Evolutionary conservation across 2,329 filamentous ascomycete genomes (phyloP).

Genomic region (Alternaria triticina): DNA sequence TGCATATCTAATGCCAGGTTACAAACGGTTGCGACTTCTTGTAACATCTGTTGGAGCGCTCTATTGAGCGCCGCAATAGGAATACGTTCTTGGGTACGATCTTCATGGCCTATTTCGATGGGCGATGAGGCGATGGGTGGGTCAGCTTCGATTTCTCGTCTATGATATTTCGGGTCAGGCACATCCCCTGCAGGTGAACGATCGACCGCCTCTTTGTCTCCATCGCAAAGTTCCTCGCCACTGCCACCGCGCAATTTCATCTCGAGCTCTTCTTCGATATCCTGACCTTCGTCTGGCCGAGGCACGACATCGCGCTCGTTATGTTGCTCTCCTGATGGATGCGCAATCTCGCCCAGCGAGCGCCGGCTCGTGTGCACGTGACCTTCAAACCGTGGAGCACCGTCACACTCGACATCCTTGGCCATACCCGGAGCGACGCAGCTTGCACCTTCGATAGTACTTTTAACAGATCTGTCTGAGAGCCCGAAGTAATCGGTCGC

Average conservation of each 20-base stretch:
- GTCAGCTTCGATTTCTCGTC: background rate
- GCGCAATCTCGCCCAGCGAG: background rate
- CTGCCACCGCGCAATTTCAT: background rate
- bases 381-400: background rate
- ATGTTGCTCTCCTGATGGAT: background rate
- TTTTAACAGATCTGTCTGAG: background rate
- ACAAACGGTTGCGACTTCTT: background rate
- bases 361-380: background rate
- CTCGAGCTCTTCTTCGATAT: rapidly evolving
- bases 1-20: background rate
- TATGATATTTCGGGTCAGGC: background rate
- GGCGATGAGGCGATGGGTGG: background rate
- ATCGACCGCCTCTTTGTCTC: background rate
- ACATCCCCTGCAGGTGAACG: background rate
- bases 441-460: rapidly evolving
- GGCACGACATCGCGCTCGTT: background rate
- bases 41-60: background rate
- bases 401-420: background rate
- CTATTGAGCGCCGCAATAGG: background rate
- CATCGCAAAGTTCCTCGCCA: background rate
- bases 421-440: rapidly evolving
- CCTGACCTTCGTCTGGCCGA: background rate
- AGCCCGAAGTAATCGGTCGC: background rate
- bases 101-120: rapidly evolving
- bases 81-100: background rate